Evolutionary conservation across 306 rosid species (phyloP).

Genomic region (Medicago ruthenica): DNA sequence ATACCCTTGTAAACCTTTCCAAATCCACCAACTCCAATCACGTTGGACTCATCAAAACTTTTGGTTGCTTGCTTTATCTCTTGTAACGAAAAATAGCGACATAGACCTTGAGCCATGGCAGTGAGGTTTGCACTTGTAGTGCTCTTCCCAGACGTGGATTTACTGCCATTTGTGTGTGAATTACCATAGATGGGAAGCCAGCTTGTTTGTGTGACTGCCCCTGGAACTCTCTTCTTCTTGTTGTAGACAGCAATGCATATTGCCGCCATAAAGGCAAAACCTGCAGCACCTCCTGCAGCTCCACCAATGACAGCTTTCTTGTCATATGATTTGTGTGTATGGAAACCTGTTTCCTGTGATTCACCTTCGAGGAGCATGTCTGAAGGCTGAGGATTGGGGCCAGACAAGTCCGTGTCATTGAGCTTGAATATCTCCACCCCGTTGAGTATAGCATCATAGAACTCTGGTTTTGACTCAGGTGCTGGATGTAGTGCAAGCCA

Average conservation of each 20-base stretch:
- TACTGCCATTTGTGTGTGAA: constrained; percentile 29
- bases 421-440: constrained; percentile 68
- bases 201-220: constrained; percentile 45
- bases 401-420: constrained; percentile 56
- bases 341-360: neutral
- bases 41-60: constrained; percentile 57
- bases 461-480: constrained; percentile 42
- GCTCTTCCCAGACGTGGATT: constrained; percentile 58
- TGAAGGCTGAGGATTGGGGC: constrained; percentile 63
- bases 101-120: constrained; percentile 58
- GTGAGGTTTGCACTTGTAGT: constrained; percentile 31
- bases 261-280: constrained; percentile 55
- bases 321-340: neutral
- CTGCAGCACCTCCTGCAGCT: constrained; percentile 65
- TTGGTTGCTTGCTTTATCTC: constrained; percentile 58
- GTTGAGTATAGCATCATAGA: constrained; percentile 53
- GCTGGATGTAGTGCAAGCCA: constrained; percentile 57
- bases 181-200: constrained; percentile 59
- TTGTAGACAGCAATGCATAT: constrained; percentile 45
- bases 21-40: constrained; percentile 71
- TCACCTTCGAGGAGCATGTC: constrained; percentile 40
- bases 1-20: constrained; percentile 67
- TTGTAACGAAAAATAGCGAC: constrained; percentile 56
- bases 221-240: constrained; percentile 45
- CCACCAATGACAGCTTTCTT: constrained; percentile 49